Base-by-base conservation (phyloP, 495 filamentous ascomycete species). In the Pyrenopolyporus hunteri region DNA sequence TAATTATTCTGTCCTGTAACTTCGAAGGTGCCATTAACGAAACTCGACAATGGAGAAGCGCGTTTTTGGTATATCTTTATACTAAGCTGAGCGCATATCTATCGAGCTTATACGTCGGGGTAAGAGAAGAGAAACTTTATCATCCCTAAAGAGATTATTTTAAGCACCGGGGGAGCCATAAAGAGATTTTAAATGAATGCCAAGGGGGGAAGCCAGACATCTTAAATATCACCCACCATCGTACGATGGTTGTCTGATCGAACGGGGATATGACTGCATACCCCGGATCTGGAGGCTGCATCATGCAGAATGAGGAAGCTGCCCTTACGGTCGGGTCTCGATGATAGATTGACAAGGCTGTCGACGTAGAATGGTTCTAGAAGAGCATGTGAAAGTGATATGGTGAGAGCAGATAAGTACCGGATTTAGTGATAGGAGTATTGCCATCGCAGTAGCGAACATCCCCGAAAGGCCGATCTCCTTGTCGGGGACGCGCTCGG, bases 181-280 rank as follows among this genome's bases (percentile, higher is more conserved):
- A 29, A 11, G 42, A 22, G 4, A 2, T 14, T 56, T 39, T 37
- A 16, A 25, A 28, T 36, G 16, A 22, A 39, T 56, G 59, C 59
- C 59, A 63, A 63, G 51, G 29, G 36, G 25, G 35, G 9, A 42
- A 43, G 53, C n/a, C 39, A 29, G 29, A 26, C 39, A 46, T 51
- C 3, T 48, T 40, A 26, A 50, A 44, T 36, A 22, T 43, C 28
- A 35, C 49, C 33, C 35, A 58, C 42, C 40, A 58, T 58, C 46
- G 19, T 59, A 57, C 53, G 52, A 64, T 59, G 49, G 40, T 64
- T 23, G 37, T 45, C 36, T 25, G 55, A 64, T 59, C 35, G 49
- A 64, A 54, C 49, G 33, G 60, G 47, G 36, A 49, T 58, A 25
- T 54, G 37, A 53, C 55, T 14, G 23, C 47, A 49, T 50, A 44